These are phyloP conservation scores for Baudoinia panamericana DNA, from an alignment of 495 filamentous ascomycete species.

Conservation along the genomic window DNA sequence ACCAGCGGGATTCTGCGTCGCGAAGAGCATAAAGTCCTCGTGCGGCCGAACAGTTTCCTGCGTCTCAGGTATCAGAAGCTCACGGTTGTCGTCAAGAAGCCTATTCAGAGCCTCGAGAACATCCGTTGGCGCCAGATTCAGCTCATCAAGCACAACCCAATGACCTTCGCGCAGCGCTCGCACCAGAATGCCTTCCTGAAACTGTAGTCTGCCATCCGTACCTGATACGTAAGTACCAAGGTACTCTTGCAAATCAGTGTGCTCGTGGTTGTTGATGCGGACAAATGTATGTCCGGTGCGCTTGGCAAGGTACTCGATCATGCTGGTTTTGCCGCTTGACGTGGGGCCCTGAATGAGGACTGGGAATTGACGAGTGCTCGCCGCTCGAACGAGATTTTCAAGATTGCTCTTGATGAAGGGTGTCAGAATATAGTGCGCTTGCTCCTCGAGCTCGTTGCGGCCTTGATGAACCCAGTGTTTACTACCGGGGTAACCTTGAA, in stretches of 20 bases:
- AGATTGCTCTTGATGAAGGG: constrained; percentile 90
- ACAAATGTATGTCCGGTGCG: constrained; percentile 94
- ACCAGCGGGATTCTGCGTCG: constrained; percentile 96
- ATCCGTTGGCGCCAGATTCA: constrained; percentile 93
- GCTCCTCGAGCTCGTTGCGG: constrained; percentile 46
- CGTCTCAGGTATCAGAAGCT: constrained; percentile 91
- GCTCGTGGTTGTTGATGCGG: constrained; percentile 98
- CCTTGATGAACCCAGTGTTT: constrained; percentile 89
- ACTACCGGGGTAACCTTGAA: constrained; percentile 50
- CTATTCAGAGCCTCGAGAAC: constrained; percentile 92
- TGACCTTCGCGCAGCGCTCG: constrained; percentile 83
- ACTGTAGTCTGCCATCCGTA: constrained; percentile 66
- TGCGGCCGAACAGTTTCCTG: constrained; percentile 87
- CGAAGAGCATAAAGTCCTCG: constrained; percentile 93
- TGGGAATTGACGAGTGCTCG: constrained; percentile 80
- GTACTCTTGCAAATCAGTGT: constrained; percentile 97
- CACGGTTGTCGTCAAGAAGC: constrained; percentile 92
- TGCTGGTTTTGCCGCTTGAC: constrained; percentile 93
- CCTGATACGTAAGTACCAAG: constrained; percentile 86
- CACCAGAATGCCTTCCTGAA: constrained; percentile 90
- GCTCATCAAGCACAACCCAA: constrained; percentile 96
- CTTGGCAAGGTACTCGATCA: constrained; percentile 96
- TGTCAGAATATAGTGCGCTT: constrained; percentile 88
- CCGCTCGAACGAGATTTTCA: constrained; percentile 82
- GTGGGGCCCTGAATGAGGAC: constrained; percentile 96